Conservation (phyloP, 2,329 filamentous ascomycete species). For the Xylaria sp. region DNA sequence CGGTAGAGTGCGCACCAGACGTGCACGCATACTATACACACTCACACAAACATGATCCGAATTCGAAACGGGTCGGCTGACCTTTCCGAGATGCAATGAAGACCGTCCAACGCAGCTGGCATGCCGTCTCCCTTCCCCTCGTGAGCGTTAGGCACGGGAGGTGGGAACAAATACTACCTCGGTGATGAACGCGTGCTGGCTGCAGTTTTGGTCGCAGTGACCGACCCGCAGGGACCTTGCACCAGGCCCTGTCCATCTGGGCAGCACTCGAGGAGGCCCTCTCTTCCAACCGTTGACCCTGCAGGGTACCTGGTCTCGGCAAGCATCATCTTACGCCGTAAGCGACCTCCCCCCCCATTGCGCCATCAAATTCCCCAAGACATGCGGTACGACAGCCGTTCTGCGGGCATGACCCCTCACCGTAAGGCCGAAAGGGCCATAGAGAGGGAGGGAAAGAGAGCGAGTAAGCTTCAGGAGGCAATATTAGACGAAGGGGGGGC, state of each 20-base stretch:
- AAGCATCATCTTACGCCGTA: conserved; percentile 32
- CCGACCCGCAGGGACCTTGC: conserved; percentile 35
- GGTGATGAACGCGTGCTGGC: conserved; percentile 36
- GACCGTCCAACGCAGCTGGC: conserved; percentile 24
- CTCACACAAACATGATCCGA: conserved; percentile 22
- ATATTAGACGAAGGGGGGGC: neutral
- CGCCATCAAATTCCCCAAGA: conserved; percentile 31
- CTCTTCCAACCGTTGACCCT: conserved; percentile 25
- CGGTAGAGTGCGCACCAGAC: conserved; percentile 4
- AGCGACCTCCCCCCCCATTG: conserved; percentile 31
- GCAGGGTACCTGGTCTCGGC: conserved; percentile 37
- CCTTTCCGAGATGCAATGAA: conserved; percentile 36
- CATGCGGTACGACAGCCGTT: conserved; percentile 34
- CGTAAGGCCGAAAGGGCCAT: conserved; percentile 33
- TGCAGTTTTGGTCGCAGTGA: conserved; percentile 32
- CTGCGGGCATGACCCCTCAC: conserved; percentile 34
- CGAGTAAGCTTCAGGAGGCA: conserved; percentile 12
- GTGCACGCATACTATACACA: neutral
- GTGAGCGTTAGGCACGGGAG: neutral
- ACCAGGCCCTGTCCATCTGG: conserved; percentile 32
- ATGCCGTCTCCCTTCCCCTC: conserved; percentile 17
- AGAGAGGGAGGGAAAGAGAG: neutral
- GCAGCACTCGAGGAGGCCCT: conserved; percentile 10
- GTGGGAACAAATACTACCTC: conserved; percentile 32
- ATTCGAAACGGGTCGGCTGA: conserved; percentile 35